Conservation (phyloP, 805 yeast genomes). For the Yamadazyma kitorensis region DNA sequence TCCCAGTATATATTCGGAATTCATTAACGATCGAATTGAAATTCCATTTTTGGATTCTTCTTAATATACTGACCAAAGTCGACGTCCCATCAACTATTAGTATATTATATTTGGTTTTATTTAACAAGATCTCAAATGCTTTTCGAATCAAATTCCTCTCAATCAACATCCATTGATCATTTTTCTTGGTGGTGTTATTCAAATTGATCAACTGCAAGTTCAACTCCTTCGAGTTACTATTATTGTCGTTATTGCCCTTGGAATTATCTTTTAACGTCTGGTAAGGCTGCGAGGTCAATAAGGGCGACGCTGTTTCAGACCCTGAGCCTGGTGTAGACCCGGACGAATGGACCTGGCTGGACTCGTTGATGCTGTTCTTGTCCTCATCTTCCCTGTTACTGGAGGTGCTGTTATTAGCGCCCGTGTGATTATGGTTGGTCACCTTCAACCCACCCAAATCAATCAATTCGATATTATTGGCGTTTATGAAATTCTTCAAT, state of each 20-base stretch:
- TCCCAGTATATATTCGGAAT: constrained; percentile 63
- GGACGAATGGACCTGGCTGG: not conserved
- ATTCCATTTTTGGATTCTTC: constrained; percentile 87
- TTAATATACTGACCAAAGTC: constrained; percentile 73
- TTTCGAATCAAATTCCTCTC: constrained; percentile 62
- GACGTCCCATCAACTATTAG: constrained; percentile 78
- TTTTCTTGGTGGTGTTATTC: constrained; percentile 23
- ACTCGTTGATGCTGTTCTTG: constrained; percentile 8
- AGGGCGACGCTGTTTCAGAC: constrained; percentile 4
- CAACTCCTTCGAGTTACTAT: constrained; percentile 5
- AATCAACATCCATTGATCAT: constrained; percentile 74
- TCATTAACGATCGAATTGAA: constrained; percentile 81
- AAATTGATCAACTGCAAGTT: constrained; percentile 17
- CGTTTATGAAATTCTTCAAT: constrained; percentile 61
- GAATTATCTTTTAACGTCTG: too few relatives aligned
- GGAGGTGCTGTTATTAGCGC: constrained; percentile 14
- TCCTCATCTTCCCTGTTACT: constrained; percentile 17
- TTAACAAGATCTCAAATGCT: constrained; percentile 63
- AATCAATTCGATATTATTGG: constrained; percentile 51
- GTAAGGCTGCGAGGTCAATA: too few relatives aligned
- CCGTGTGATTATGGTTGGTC: constrained; percentile 32
- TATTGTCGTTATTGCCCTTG: not conserved
- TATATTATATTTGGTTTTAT: constrained; percentile 62
- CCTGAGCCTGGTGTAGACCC: not conserved
- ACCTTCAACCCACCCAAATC: constrained; percentile 45